phyloP scores from a whole-genome alignment of 2,329 filamentous ascomycete genomes.

The Sclerotinia spermophila region DNA sequence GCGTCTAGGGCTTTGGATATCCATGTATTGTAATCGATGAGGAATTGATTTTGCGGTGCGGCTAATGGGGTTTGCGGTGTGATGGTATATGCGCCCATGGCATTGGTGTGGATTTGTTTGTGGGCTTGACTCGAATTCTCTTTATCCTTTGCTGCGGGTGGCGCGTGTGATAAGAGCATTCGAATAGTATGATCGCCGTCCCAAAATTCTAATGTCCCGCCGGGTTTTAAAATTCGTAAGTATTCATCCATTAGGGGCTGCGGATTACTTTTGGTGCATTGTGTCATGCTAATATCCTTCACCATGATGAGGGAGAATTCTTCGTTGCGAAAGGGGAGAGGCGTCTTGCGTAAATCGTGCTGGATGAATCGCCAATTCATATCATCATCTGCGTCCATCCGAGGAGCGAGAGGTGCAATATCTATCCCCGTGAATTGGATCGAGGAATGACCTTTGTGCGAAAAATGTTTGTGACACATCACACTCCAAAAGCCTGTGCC shows the following conservation, averaged over 20 bases:
- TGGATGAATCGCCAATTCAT: slow-evolving; percentile 88
- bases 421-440: slow-evolving; percentile 82
- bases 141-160: slow-evolving; percentile 43
- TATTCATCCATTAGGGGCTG: slow-evolving; percentile 64
- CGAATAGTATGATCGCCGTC: slow-evolving; percentile 82
- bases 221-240: slow-evolving; percentile 70
- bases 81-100: slow-evolving; percentile 77
- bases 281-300: slow-evolving; percentile 72
- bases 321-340: slow-evolving; percentile 72
- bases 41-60: slow-evolving; percentile 73
- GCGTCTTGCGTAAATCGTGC: slow-evolving; percentile 73
- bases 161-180: slow-evolving; percentile 72
- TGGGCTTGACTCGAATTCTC: slow-evolving; percentile 49
- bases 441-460: slow-evolving; percentile 60
- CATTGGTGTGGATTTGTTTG: slow-evolving; percentile 60
- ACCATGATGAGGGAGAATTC: slow-evolving; percentile 87
- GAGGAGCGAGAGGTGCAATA: slow-evolving; percentile 67
- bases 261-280: slow-evolving; percentile 51
- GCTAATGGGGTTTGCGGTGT: slow-evolving; percentile 79
- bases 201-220: slow-evolving; percentile 83
- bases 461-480: slow-evolving; percentile 79
- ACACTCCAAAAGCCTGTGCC: slow-evolving; percentile 88
- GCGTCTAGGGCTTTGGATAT: slow-evolving; percentile 70
- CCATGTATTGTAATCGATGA: slow-evolving; percentile 83
- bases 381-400: slow-evolving; percentile 60